Conservation (phyloP, 306 rosid genomes). For the Inga leiocalycina region DNA sequence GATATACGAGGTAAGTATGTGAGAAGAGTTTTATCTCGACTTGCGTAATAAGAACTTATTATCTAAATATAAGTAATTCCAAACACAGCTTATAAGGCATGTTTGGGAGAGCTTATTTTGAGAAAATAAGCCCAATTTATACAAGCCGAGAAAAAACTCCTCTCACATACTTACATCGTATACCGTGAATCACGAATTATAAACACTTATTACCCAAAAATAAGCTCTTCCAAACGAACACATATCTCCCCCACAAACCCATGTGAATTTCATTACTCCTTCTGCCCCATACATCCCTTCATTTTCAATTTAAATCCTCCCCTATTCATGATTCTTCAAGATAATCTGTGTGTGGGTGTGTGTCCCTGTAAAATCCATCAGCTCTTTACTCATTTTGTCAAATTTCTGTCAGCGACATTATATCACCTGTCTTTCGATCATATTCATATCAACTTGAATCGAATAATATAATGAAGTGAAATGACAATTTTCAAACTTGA, state of each 20-base stretch:
- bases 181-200: no score
- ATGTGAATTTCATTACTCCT: background rate
- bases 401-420: background rate
- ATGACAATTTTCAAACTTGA: background rate
- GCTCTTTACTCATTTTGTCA: background rate
- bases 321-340: background rate
- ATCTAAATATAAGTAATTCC: no score
- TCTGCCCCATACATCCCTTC: background rate
- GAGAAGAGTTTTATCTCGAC: no score
- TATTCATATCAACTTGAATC: background rate
- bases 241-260: constrained; percentile 11
- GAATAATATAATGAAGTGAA: background rate
- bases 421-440: background rate
- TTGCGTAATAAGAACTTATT: no score
- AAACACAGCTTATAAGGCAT: no score
- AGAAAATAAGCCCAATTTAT: no score
- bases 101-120: no score
- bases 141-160: no score
- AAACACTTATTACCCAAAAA: no score
- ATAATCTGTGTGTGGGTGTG: background rate
- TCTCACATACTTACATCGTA: no score
- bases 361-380: background rate
- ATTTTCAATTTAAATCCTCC: background rate
- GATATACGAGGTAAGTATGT: no score
- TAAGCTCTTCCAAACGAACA: no score